Percentiles rank a stretch among this genome's conserved stretches.
These are phyloP conservation scores for Vigna reflexopilosa DNA, from an alignment of 306 rosid genomes.

Conservation along the genomic window DNA sequence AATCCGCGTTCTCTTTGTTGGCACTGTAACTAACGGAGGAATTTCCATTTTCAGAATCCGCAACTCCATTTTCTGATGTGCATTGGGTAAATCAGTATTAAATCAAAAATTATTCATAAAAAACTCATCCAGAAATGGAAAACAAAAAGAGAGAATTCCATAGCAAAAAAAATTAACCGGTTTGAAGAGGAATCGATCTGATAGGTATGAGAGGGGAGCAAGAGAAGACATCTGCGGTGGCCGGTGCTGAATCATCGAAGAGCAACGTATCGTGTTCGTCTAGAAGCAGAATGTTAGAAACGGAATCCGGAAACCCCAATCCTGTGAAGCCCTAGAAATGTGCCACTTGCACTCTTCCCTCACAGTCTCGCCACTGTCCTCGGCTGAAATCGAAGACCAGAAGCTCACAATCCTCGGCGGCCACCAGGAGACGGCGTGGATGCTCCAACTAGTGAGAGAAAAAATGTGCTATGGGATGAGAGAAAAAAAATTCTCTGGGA, in stretches of 20 bases:
- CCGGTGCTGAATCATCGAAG: constrained; percentile 27
- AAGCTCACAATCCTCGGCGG: no score
- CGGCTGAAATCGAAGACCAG: no score
- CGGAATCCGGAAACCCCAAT: constrained; percentile 49
- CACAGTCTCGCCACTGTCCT: no score
- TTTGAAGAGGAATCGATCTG: constrained; percentile 52
- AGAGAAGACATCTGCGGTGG: constrained; percentile 48
- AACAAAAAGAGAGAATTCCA: neutral
- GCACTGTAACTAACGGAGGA: constrained; percentile 32
- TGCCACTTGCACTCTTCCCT: no score
- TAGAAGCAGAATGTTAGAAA: constrained; percentile 70
- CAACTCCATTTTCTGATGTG: constrained; percentile 37
- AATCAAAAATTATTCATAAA: neutral
- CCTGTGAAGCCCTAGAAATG: no score
- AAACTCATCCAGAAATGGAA: neutral
- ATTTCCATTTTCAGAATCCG: constrained; percentile 34
- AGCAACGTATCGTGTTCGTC: constrained; percentile 85
- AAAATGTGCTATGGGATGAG: no score
- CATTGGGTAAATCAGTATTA: neutral
- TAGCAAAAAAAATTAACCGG: constrained; percentile 56
- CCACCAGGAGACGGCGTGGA: no score
- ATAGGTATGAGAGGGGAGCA: constrained; percentile 75
- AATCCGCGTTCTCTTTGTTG: constrained; percentile 57
- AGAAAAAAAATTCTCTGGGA: no score
- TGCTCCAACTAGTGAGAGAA: no score